These are phyloP conservation scores for Limtongia smithiae DNA, from an alignment of 805 yeast genomes.

Conservation along the genomic window DNA sequence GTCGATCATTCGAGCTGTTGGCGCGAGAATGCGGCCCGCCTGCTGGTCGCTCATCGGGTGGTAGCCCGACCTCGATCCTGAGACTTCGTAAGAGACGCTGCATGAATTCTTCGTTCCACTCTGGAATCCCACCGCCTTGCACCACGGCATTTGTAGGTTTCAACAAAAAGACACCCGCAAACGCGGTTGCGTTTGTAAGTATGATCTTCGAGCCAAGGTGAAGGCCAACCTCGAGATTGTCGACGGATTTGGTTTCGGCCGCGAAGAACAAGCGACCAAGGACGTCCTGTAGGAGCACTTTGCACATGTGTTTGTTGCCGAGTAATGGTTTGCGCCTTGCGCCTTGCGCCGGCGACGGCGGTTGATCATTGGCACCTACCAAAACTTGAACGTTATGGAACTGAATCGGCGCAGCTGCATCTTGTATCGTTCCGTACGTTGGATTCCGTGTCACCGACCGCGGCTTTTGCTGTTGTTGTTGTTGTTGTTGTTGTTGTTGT, in stretches of 20 bases:
- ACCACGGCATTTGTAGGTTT: constrained; percentile 11
- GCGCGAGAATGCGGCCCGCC: too few species aligned
- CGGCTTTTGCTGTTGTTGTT: background rate
- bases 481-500: background rate
- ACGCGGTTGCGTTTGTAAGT: constrained; percentile 1
- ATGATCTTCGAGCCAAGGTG: constrained; percentile 18
- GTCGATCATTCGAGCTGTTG: too few species aligned
- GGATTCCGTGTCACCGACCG: background rate
- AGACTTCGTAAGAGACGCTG: background rate
- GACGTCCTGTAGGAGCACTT: constrained; percentile 22
- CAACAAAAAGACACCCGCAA: constrained; percentile 17
- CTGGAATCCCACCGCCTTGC: constrained; percentile 20
- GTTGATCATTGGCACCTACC: background rate
- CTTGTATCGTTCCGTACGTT: too few species aligned
- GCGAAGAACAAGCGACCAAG: constrained; percentile 22
- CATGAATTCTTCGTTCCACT: constrained; percentile 19
- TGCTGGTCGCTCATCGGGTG: background rate
- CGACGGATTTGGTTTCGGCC: constrained; percentile 14
- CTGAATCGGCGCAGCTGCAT: too few species aligned
- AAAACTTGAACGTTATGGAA: too few species aligned
- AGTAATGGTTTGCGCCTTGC: constrained; percentile 3
- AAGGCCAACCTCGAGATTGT: constrained; percentile 17
- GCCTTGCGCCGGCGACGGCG: background rate
- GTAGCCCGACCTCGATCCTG: background rate
- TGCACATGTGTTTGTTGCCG: constrained; percentile 21